Evolutionary conservation across 768 basidiomycete genomes (phyloP), one percentile per base, ranked within the genome.

Genomic region (Trametes cingulata): DNA sequence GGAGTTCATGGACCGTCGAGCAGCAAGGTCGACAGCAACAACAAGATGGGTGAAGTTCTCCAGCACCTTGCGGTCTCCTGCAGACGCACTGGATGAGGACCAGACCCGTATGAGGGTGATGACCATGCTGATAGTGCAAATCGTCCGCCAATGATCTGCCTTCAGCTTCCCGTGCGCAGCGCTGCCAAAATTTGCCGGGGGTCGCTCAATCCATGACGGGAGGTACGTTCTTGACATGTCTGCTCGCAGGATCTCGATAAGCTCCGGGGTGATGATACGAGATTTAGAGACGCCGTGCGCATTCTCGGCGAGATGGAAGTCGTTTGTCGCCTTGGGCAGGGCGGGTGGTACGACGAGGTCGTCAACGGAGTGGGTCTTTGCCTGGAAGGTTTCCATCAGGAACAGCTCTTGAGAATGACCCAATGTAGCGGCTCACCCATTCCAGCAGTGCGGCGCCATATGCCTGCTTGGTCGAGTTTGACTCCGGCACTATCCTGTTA

Each of bases 91-190:
- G 10, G 56, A 15, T 6, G 39, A 4, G 1, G 66, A 63, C 77
- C 77, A 79, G 1, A 76, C 54, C 6, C 75, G 67, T 17, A 75
- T 69, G 7, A 78, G 63, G 3, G 74, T 75, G 47, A 77, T 68
- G 1, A 71, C 67, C 0, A 78, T 54, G 52, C 74, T 68, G 24
- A 77, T 66, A 0, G 69, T 68, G 25, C 73, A 71, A 2, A 76
- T 56, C 0, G 68, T 69, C 13, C 69, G 65, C 78, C 77, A 80
- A 20, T 64, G 51, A 46, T 67, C 67, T 0, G 69, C 70, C 14
- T 61, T 69, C 17, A 67, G 61, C 19, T 61, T 68, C 6, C 70
- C 70, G 6, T 53, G 60, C 0, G 22, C 25, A 0, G 49, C 19
- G 6, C 45, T 58, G 1, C 68, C 69, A 15, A 65, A 25, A 14